Percentiles rank a stretch among this genome's conserved stretches.
phyloP scores from a whole-genome alignment of 495 filamentous ascomycete genomes.

The Talaromyces ruber region DNA sequence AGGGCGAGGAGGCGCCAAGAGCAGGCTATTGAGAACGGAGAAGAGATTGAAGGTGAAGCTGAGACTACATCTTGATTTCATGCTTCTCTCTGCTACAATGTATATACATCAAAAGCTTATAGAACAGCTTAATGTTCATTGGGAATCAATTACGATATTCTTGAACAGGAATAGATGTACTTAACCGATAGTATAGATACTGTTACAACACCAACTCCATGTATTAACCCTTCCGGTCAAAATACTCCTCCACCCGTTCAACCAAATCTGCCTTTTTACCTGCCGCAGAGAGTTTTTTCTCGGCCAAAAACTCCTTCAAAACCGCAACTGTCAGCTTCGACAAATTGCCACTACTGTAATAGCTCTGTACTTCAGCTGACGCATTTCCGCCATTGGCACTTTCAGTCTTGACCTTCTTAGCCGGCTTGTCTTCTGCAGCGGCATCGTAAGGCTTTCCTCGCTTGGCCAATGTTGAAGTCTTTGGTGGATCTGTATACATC shows the following conservation, averaged over 20 bases:
- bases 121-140: neutral
- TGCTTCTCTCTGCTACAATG: neutral
- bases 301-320: constrained; percentile 58
- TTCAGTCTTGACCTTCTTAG: constrained; percentile 45
- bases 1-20: constrained; percentile 56
- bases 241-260: constrained; percentile 67
- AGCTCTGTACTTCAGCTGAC: constrained; percentile 51
- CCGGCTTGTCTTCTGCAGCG: constrained; percentile 19
- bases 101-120: neutral
- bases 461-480: constrained; percentile 34
- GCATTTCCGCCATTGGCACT: constrained; percentile 25
- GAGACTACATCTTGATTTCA: neutral
- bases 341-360: constrained; percentile 50
- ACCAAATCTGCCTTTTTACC: constrained; percentile 78
- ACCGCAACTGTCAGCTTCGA: constrained; percentile 63
- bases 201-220: neutral
- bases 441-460: constrained; percentile 26
- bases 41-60: constrained; percentile 51
- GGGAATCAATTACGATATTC: neutral
- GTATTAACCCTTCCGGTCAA: constrained; percentile 45
- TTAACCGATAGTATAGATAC: neutral
- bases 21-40: constrained; percentile 62
- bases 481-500: constrained; percentile 26
- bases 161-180: neutral
- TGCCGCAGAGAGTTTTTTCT: constrained; percentile 48